Evolutionary conservation across 176 grass and related monocot species (phyloP).

Genomic region (Lolium multiflorum): DNA sequence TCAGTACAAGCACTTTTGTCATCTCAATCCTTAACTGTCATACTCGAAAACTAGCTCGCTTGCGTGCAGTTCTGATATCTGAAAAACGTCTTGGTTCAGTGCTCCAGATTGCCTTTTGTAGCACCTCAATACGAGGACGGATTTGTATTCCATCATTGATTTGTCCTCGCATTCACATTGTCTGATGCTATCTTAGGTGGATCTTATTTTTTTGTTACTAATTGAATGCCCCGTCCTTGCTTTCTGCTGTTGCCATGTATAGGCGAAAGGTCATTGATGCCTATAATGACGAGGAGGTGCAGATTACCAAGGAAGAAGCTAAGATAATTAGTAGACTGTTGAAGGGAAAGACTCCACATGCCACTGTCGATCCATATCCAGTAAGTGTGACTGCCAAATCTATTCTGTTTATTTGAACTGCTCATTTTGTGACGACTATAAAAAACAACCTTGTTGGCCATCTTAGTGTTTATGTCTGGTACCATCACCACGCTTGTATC

Average conservation of each 20-base stretch:
- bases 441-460: neutral
- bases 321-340: constrained; percentile 86
- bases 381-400: constrained; percentile 51
- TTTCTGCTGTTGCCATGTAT: constrained; percentile 28
- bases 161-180: constrained; percentile 11
- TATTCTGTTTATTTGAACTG: constrained; percentile 3
- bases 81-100: neutral
- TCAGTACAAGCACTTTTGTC: neutral
- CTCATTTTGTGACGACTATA: neutral
- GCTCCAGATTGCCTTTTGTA: neutral
- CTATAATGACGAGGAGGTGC: constrained; percentile 92
- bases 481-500: neutral
- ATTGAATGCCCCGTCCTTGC: constrained; percentile 12
- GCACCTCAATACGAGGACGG: neutral
- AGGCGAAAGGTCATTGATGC: constrained; percentile 86
- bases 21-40: constrained; percentile 2
- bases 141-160: constrained; percentile 6
- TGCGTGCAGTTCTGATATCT: neutral
- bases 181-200: constrained; percentile 3
- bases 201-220: constrained; percentile 11
- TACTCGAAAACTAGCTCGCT: neutral
- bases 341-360: constrained; percentile 86
- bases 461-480: constrained; percentile 5
- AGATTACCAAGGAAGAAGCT: constrained; percentile 87
- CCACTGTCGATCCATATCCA: constrained; percentile 88